Evolutionary conservation across 2,329 filamentous ascomycete species (phyloP).

Genomic region (Nemania serpens): DNA sequence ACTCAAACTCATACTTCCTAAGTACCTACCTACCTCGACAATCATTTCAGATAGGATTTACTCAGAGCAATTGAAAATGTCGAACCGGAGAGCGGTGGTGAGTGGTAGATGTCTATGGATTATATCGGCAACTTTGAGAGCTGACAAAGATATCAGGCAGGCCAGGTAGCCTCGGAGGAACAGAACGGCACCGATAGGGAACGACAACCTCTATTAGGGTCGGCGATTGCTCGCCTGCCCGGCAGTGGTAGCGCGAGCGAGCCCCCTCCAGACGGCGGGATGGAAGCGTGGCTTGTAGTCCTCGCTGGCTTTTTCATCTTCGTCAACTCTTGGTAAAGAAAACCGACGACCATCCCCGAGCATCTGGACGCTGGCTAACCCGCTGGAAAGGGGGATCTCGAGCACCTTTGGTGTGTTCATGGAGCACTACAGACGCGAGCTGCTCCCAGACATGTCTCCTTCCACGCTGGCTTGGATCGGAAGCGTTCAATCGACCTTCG

Average conservation of each 20-base stretch:
- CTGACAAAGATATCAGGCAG: too few species aligned
- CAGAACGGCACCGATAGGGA: neutral
- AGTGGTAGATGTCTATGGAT: too few species aligned
- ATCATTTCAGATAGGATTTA: too few species aligned
- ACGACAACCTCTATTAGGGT: neutral
- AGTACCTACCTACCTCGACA: too few species aligned
- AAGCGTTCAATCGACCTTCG: neutral
- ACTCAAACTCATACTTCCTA: too few species aligned
- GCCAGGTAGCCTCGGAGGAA: too few species aligned
- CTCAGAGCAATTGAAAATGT: too few species aligned
- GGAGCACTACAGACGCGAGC: neutral
- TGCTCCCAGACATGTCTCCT: neutral
- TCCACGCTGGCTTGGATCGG: conserved; percentile 5
- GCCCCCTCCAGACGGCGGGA: neutral
- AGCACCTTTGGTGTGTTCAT: conserved; percentile 4
- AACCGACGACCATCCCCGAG: neutral
- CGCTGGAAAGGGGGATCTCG: neutral
- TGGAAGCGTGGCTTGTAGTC: conserved; percentile 1
- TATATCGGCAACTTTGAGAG: too few species aligned
- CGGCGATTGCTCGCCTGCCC: neutral
- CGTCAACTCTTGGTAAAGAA: conserved; percentile 11
- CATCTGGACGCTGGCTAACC: too few species aligned
- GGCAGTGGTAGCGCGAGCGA: too few species aligned
- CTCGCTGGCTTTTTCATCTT: conserved; percentile 4
- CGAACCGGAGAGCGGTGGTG: too few species aligned